A percentile compares a stretch with the other conserved stretches of the same genome.
These are phyloP conservation scores for Dictyostelium firmibasis DNA, from an alignment of 78 protist genomes.

Conservation along the genomic window DNA sequence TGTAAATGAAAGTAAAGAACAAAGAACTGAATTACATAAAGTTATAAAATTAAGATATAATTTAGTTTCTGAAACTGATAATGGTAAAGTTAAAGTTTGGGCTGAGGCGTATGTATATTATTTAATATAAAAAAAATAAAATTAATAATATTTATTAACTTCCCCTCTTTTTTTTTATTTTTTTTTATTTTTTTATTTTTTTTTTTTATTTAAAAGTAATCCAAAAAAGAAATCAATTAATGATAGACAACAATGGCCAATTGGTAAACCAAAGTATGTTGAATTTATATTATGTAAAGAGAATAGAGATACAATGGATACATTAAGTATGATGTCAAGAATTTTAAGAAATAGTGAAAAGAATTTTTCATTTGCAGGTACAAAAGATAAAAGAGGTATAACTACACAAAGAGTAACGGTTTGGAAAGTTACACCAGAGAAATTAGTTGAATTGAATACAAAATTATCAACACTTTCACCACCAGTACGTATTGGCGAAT, in stretches of 20 bases:
- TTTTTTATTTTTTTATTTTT: not conserved
- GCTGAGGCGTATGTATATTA: constrained; percentile 8
- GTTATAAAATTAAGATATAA: constrained; percentile 14
- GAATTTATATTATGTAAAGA: constrained; percentile 79
- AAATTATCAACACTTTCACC: not conserved
- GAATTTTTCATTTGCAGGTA: constrained; percentile 83
- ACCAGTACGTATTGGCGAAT: constrained; percentile 60
- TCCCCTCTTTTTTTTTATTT: too few species aligned
- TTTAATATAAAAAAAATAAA: too few species aligned
- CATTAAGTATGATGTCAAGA: constrained; percentile 40
- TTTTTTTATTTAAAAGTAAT: not conserved
- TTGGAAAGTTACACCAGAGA: constrained; percentile 1
- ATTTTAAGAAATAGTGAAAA: not conserved
- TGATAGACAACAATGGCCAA: constrained; percentile 10
- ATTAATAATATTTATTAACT: too few species aligned
- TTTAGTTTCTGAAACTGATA: constrained; percentile 23
- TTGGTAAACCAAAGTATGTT: constrained; percentile 52
- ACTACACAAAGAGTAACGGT: constrained; percentile 84
- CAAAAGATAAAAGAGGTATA: constrained; percentile 91
- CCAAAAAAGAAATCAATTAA: not conserved
- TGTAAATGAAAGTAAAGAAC: constrained; percentile 24
- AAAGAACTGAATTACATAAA: constrained; percentile 46
- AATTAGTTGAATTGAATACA: constrained; percentile 37
- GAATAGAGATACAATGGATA: constrained; percentile 81
- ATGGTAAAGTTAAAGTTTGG: constrained; percentile 32